A percentile compares a stretch with the other conserved stretches of the same genome.
phyloP scores from a whole-genome alignment of 1,284 basidiomycete species.

The Gymnopus androsaceus region DNA sequence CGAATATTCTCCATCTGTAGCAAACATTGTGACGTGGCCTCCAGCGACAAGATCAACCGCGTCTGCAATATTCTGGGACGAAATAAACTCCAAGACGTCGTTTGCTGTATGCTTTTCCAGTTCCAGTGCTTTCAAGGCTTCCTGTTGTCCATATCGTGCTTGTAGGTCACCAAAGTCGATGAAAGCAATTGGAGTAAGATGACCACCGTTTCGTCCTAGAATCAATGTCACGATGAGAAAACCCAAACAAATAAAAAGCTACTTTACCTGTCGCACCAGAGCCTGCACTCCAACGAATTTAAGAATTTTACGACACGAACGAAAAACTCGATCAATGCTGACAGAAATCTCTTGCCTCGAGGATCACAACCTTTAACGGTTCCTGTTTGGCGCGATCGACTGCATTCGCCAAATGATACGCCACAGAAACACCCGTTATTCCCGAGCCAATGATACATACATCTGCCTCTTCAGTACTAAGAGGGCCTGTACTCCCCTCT shows the following conservation, averaged over 20 bases:
- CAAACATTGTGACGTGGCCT: conserved; percentile 55
- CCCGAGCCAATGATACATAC: conserved; percentile 78
- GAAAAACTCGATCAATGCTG: conserved; percentile 29
- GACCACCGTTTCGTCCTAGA: conserved; percentile 76
- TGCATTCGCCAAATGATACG: conserved; percentile 65
- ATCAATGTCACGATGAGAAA: neutral
- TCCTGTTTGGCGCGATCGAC: conserved; percentile 38
- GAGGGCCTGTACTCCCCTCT: conserved; percentile 59
- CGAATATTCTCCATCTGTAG: conserved; percentile 46
- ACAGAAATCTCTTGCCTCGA: conserved; percentile 83
- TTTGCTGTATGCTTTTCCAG: conserved; percentile 61
- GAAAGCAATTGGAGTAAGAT: conserved; percentile 61
- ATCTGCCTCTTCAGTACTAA: conserved; percentile 62
- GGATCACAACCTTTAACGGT: conserved; percentile 52
- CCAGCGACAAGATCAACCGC: conserved; percentile 66
- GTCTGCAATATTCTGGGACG: conserved; percentile 42
- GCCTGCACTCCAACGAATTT: conserved; percentile 42
- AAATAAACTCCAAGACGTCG: conserved; percentile 53
- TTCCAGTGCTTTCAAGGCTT: conserved; percentile 55
- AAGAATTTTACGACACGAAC: neutral
- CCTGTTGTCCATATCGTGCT: conserved; percentile 46
- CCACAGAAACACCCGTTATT: conserved; percentile 72
- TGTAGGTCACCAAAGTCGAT: conserved; percentile 43
- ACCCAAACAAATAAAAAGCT: neutral
- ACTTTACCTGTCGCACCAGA: conserved; percentile 73